These are phyloP conservation scores for Ophiostoma fasciatum DNA, from an alignment of 2,329 filamentous ascomycete genomes.

Conservation along the genomic window DNA sequence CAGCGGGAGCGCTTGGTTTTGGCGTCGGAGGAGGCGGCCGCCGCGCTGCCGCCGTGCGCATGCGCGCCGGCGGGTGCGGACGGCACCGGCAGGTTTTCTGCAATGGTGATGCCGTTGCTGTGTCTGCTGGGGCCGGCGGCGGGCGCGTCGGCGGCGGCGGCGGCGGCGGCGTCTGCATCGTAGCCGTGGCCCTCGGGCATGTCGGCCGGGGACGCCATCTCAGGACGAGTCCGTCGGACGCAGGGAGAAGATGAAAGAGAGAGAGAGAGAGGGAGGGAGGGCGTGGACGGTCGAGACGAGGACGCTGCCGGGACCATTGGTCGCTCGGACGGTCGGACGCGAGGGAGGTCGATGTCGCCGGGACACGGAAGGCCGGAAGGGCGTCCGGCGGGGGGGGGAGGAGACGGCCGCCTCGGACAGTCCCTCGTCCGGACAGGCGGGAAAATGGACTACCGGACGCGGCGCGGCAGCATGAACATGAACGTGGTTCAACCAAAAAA, in stretches of 20 bases:
- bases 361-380: too few species aligned
- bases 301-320: too few species aligned
- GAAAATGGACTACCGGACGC: background rate
- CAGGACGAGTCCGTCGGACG: too few species aligned
- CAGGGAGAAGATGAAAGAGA: too few species aligned
- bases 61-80: constrained; percentile 6
- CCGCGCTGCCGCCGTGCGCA: background rate
- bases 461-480: background rate
- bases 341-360: too few species aligned
- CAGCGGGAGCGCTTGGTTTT: constrained; percentile 71
- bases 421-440: constrained; percentile 4
- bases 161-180: background rate
- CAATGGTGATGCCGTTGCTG: constrained; percentile 10
- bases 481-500: too few species aligned
- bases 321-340: too few species aligned
- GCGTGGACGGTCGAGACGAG: too few species aligned
- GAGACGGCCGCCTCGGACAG: too few species aligned
- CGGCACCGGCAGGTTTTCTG: constrained; percentile 16
- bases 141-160: background rate
- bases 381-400: too few species aligned
- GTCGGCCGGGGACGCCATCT: too few species aligned
- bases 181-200: background rate
- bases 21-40: background rate
- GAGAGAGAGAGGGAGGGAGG: too few species aligned
- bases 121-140: constrained; percentile 4